A percentile compares a stretch with the other conserved stretches of the same genome.
These are phyloP conservation scores for Aspergillus fijiensis DNA, from an alignment of 2,329 filamentous ascomycete species.

Conservation along the genomic window DNA sequence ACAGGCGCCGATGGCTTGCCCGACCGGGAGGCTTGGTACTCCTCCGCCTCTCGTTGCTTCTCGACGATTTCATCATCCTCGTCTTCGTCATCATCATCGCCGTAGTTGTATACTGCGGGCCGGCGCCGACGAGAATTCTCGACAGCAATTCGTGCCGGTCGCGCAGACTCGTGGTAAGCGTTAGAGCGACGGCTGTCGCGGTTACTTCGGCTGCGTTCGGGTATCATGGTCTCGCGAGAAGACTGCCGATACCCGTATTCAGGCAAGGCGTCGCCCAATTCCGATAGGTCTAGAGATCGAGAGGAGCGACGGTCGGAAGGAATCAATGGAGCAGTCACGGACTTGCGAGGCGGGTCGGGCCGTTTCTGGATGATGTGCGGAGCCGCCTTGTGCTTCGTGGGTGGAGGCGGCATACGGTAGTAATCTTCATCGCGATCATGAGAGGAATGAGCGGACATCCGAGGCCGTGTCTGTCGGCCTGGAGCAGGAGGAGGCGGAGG, in stretches of 20 bases:
- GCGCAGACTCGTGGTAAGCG: constrained; percentile 34
- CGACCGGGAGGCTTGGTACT: constrained; percentile 40
- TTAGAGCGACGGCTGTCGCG: constrained; percentile 29
- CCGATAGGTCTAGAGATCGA: constrained; percentile 35
- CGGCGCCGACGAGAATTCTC: constrained; percentile 38
- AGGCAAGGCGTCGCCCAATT: constrained; percentile 34
- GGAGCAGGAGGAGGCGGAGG: constrained; percentile 26
- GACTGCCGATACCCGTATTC: constrained; percentile 32
- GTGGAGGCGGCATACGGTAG: constrained; percentile 46
- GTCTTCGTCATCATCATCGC: constrained; percentile 18
- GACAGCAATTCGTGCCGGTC: constrained; percentile 34
- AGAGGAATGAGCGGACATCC: constrained; percentile 28
- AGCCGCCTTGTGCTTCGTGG: constrained; percentile 27
- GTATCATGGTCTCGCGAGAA: constrained; percentile 31
- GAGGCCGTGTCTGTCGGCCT: constrained; percentile 28
- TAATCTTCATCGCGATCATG: constrained; percentile 42
- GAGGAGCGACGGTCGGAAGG: constrained; percentile 33
- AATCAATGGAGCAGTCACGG: constrained; percentile 30
- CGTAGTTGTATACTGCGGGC: constrained; percentile 32
- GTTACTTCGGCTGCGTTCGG: constrained; percentile 36
- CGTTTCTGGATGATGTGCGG: constrained; percentile 40
- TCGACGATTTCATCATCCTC: constrained; percentile 34
- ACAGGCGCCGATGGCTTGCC: constrained; percentile 23
- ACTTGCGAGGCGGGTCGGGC: constrained; percentile 33
- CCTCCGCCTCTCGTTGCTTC: constrained; percentile 38